Conservation (phyloP, 495 filamentous ascomycete genomes). For the Terfezia boudieri region DNA sequence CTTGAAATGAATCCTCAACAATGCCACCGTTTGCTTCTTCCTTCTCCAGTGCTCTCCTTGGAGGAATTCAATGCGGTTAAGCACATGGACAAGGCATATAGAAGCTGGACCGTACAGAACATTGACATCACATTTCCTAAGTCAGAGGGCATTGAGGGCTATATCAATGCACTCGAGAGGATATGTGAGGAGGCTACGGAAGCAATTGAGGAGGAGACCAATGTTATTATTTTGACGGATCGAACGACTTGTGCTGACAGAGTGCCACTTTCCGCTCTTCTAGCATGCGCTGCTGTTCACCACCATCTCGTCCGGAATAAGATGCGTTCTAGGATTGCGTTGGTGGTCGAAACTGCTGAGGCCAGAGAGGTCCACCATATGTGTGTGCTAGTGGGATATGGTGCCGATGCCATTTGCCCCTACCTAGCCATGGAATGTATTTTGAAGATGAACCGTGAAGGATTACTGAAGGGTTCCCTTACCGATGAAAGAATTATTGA, state of each 20-base stretch:
- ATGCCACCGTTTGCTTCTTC: conserved; percentile 66
- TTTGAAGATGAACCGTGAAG: conserved; percentile 93
- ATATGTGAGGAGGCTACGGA: conserved; percentile 76
- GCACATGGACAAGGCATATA: conserved; percentile 51
- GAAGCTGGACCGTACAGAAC: conserved; percentile 72
- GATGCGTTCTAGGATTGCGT: conserved; percentile 73
- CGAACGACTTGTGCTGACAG: conserved; percentile 65
- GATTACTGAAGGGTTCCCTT: conserved; percentile 75
- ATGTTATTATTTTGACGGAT: conserved; percentile 78
- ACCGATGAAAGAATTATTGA: conserved; percentile 65
- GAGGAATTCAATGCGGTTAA: conserved; percentile 79
- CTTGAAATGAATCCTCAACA: conserved; percentile 85
- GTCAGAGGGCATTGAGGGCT: conserved; percentile 60
- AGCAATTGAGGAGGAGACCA: conserved; percentile 65
- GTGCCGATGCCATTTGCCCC: conserved; percentile 87
- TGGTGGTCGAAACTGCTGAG: conserved; percentile 87
- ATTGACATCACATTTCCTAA: conserved; percentile 97
- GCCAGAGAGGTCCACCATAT: conserved; percentile 98
- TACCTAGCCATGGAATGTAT: conserved; percentile 98
- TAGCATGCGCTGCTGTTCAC: conserved; percentile 88
- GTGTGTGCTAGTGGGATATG: conserved; percentile 92
- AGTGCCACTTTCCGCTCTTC: conserved; percentile 66
- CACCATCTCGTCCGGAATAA: conserved; percentile 95
- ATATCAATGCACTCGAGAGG: conserved; percentile 67
- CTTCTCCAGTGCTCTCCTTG: conserved; percentile 78